Evolutionary conservation across 768 basidiomycete species (phyloP).

Genomic region (Amanita thiersii): DNA sequence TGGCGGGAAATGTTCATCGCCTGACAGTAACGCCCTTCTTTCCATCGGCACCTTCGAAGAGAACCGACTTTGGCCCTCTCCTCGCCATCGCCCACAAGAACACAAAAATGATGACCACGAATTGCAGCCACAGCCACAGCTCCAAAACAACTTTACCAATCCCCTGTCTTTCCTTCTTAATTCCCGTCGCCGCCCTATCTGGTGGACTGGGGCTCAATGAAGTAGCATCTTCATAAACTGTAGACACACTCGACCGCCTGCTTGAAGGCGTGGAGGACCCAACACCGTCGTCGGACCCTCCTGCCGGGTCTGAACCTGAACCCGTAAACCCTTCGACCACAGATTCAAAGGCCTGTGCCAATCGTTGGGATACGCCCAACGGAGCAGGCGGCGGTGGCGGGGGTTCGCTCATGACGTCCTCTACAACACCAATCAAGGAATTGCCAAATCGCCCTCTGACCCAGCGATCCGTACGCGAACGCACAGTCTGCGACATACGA

Average conservation of each 20-base stretch:
- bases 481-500: slow-evolving; percentile 43
- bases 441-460: slow-evolving; percentile 45
- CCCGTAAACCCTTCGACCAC: slow-evolving; percentile 32
- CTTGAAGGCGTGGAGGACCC: not conserved
- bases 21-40: slow-evolving; percentile 1
- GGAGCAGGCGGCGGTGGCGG: slow-evolving; percentile 11
- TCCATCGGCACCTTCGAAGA: slow-evolving; percentile 18
- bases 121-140: slow-evolving; percentile 83
- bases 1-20: not conserved
- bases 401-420: slow-evolving; percentile 10
- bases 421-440: slow-evolving; percentile 11
- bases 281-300: not conserved
- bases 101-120: slow-evolving; percentile 61
- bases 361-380: slow-evolving; percentile 27
- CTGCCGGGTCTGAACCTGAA: not conserved
- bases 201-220: not conserved
- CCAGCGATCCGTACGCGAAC: slow-evolving; percentile 53
- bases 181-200: not conserved
- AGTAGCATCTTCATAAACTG: slow-evolving; percentile 5
- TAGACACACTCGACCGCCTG: slow-evolving; percentile 2
- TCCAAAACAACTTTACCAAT: slow-evolving; percentile 49
- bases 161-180: slow-evolving; percentile 14
- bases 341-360: slow-evolving; percentile 35
- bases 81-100: slow-evolving; percentile 79
- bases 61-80: slow-evolving; percentile 63